Evolutionary conservation across 177 flowering plant species (phyloP).

Genomic region (Telopea speciosissima): DNA sequence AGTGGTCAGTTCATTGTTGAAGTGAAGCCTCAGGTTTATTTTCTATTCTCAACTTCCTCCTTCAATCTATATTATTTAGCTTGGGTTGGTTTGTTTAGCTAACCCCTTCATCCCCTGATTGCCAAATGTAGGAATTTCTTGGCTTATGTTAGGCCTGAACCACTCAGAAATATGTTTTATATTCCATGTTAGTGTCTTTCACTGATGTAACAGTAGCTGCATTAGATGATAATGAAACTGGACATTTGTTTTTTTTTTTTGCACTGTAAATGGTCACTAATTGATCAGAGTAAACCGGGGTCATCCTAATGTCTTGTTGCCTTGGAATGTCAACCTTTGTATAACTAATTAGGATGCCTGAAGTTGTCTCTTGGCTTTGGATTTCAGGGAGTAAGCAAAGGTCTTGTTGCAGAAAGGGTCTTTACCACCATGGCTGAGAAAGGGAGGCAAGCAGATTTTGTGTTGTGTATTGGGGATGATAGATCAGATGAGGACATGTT

Average conservation of each 20-base stretch:
- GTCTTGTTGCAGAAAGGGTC: conserved; percentile 23
- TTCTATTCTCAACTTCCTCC: background rate
- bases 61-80: background rate
- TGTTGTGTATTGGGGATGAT: conserved; percentile 24
- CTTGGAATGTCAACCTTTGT: background rate
- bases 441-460: conserved; percentile 17
- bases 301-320: background rate
- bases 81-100: background rate
- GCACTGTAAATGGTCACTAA: background rate
- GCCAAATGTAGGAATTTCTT: background rate
- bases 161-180: background rate
- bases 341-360: background rate
- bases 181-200: background rate
- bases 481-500: conserved; percentile 28
- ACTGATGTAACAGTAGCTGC: background rate
- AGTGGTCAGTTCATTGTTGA: conserved; percentile 21
- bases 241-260: background rate
- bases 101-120: background rate
- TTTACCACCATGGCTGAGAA: conserved; percentile 18
- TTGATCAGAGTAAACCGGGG: background rate
- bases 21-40: conserved; percentile 21
- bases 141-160: background rate
- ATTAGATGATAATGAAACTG: background rate
- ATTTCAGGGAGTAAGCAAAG: conserved; percentile 24
- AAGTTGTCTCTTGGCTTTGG: conserved; percentile 2